Evolutionary conservation across 164 flowering plant genomes (phyloP).

Genomic region (Chloranthus sessilifolius): DNA sequence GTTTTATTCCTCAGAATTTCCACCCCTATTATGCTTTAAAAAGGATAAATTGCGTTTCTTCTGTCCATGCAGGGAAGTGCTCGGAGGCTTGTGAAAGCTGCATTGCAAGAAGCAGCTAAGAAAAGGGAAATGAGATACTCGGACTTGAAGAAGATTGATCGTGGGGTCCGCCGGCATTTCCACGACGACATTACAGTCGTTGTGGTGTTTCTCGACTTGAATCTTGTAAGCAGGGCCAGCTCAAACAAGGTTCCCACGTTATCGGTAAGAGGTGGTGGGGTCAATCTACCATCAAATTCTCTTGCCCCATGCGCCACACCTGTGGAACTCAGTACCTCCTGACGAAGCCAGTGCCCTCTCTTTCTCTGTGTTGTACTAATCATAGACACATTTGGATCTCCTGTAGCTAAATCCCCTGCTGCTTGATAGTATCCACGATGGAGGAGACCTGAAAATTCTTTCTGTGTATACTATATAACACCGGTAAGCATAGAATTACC

Average conservation of each 20-base stretch:
- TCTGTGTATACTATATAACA: conserved; percentile 42
- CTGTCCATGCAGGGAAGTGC: conserved; percentile 66
- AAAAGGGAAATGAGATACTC: conserved; percentile 82
- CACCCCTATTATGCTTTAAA: no score
- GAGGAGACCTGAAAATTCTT: conserved; percentile 33
- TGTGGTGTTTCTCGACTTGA: conserved; percentile 61
- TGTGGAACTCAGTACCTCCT: conserved; percentile 28
- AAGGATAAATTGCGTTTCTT: conserved; percentile 8
- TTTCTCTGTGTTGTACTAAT: conserved; percentile 25
- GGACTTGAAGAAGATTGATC: conserved; percentile 69
- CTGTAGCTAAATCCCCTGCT: conserved; percentile 17
- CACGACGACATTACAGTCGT: conserved; percentile 69
- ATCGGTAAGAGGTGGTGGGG: conserved; percentile 55
- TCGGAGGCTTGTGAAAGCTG: conserved; percentile 65
- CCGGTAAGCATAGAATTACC: conserved; percentile 5
- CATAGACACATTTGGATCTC: conserved; percentile 6
- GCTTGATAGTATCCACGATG: conserved; percentile 21
- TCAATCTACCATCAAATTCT: conserved; percentile 35
- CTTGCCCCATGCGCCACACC: conserved; percentile 51
- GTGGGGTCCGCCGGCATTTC: conserved; percentile 80
- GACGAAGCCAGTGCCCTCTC: conserved; percentile 14
- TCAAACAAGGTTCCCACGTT: conserved; percentile 30
- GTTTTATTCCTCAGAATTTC: no score
- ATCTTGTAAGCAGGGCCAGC: conserved; percentile 45
- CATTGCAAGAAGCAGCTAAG: conserved; percentile 83